Evolutionary conservation across 1,139 yeast species (phyloP).

Genomic region (Taphrina communis): DNA sequence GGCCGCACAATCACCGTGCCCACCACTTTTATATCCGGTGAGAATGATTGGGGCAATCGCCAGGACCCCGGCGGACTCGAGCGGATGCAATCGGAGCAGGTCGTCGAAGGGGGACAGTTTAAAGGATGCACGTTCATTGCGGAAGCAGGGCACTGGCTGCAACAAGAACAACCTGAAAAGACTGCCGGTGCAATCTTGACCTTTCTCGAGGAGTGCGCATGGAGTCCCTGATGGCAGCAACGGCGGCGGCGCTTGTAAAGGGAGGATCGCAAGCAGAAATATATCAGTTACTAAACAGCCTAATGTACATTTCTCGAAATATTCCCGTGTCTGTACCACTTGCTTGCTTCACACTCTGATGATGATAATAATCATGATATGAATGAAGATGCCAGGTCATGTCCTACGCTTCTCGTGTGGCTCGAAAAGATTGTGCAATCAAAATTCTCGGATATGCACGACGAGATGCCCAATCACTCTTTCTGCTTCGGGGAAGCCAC

Average conservation of each 20-base stretch:
- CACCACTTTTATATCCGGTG: conserved; percentile 33
- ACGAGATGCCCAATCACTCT: background rate
- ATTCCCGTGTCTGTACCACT: background rate
- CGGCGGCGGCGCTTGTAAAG: background rate
- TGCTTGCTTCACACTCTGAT: background rate
- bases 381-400: too few species aligned
- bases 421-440: too few species aligned
- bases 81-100: conserved; percentile 20
- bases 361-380: background rate
- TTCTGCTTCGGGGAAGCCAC: background rate
- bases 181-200: conserved; percentile 17
- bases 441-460: background rate
- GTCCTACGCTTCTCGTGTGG: too few species aligned
- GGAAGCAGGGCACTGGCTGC: conserved; percentile 37
- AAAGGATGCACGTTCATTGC: conserved; percentile 11
- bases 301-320: conserved; percentile 1
- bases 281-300: conserved; percentile 18
- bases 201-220: conserved; percentile 22
- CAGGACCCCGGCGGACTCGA: conserved; percentile 37
- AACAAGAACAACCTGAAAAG: conserved; percentile 35
- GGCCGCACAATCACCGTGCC: conserved; percentile 23
- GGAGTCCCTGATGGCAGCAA: background rate
- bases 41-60: conserved; percentile 29
- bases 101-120: conserved; percentile 9
- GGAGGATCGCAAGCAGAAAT: conserved; percentile 6